Evolutionary conservation across 1,284 basidiomycete genomes (phyloP).

Genomic region (Rhizopogon parksii): DNA sequence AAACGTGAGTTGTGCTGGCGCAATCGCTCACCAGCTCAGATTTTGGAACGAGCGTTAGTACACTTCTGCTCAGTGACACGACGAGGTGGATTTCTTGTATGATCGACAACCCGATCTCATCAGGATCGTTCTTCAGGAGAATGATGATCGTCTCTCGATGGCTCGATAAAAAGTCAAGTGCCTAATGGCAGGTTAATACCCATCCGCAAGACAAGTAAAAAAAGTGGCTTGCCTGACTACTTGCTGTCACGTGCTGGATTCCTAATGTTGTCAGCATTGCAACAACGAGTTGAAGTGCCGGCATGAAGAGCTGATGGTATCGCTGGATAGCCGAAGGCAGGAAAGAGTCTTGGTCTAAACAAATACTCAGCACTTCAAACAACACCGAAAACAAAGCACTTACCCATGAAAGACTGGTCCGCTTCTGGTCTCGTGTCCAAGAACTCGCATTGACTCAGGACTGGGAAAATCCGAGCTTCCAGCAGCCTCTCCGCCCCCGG

Average conservation of each 20-base stretch:
- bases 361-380: neutral
- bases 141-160: slow-evolving; percentile 79
- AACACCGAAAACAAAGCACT: slow-evolving; percentile 16
- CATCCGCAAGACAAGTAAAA: neutral
- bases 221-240: slow-evolving; percentile 50
- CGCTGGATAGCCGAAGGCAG: slow-evolving; percentile 82
- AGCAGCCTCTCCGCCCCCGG: slow-evolving; percentile 82
- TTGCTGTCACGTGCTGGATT: slow-evolving; percentile 53
- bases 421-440: slow-evolving; percentile 76
- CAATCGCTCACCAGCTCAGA: slow-evolving; percentile 62
- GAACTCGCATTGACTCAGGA: slow-evolving; percentile 84
- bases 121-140: slow-evolving; percentile 66
- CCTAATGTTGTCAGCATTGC: slow-evolving; percentile 67
- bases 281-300: slow-evolving; percentile 74
- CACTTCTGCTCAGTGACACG: slow-evolving; percentile 58
- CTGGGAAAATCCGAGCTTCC: slow-evolving; percentile 72
- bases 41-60: slow-evolving; percentile 65
- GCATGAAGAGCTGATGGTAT: slow-evolving; percentile 85
- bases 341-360: slow-evolving; percentile 74
- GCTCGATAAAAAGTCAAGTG: slow-evolving; percentile 66
- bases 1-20: neutral
- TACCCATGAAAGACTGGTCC: slow-evolving; percentile 78
- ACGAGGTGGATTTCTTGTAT: slow-evolving; percentile 76
- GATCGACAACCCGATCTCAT: slow-evolving; percentile 55
- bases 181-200: slow-evolving; percentile 34